phyloP scores from a whole-genome alignment of 768 basidiomycete genomes.

The Suillus spraguei region DNA sequence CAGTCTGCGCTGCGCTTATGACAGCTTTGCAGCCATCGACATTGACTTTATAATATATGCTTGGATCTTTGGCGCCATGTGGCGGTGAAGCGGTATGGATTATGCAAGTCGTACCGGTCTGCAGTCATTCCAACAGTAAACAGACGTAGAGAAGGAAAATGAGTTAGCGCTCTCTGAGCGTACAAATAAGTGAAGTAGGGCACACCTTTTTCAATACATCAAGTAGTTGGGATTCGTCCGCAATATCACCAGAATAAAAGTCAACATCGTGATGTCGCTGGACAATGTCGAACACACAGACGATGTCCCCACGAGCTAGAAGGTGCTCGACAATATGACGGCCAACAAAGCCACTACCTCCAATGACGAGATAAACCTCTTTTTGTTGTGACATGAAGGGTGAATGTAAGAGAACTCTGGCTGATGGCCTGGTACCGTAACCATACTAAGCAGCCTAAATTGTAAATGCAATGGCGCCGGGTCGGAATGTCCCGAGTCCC shows the following conservation, averaged over 20 bases:
- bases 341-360: conserved; percentile 92
- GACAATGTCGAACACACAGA: conserved; percentile 90
- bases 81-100: conserved; percentile 94
- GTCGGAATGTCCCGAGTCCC: too few relatives aligned
- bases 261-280: conserved; percentile 86
- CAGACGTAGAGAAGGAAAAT: background rate
- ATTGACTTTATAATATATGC: conserved; percentile 90
- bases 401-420: background rate
- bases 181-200: conserved; percentile 12
- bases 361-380: conserved; percentile 89
- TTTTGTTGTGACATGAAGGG: conserved; percentile 25
- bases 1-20: conserved; percentile 76
- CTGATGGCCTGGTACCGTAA: too few relatives aligned
- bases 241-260: conserved; percentile 91
- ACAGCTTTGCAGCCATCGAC: conserved; percentile 88
- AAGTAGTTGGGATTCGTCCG: conserved; percentile 69
- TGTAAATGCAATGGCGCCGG: too few relatives aligned
- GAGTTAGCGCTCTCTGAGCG: background rate
- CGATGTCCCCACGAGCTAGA: conserved; percentile 73
- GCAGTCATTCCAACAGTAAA: background rate
- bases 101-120: conserved; percentile 87
- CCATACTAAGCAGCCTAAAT: too few relatives aligned
- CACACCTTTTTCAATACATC: conserved; percentile 74
- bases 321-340: conserved; percentile 89
- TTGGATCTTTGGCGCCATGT: conserved; percentile 65